Conservation (phyloP, 2,329 filamentous ascomycete genomes). For the Pezicula neosporulosa region DNA sequence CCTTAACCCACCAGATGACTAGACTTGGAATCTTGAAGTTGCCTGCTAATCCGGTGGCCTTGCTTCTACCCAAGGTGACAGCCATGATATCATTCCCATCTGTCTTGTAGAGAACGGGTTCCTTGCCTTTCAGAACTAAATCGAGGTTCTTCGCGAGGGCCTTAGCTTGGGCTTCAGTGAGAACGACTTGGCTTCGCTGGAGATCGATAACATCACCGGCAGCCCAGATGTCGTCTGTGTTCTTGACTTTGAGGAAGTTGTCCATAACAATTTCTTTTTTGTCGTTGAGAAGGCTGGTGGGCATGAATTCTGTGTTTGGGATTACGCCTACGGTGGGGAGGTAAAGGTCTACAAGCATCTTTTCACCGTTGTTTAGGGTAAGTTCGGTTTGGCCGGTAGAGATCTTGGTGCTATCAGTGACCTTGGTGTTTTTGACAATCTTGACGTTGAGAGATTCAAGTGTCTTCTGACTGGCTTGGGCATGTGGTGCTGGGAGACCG, state of each 20-base stretch:
- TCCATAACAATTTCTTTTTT: slow-evolving; percentile 46
- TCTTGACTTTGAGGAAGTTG: slow-evolving; percentile 45
- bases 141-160: slow-evolving; percentile 23
- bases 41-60: slow-evolving; percentile 18
- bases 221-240: slow-evolving; percentile 28
- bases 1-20: slow-evolving; percentile 18
- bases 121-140: slow-evolving; percentile 17
- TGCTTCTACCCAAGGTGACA: slow-evolving; percentile 21
- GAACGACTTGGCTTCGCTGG: slow-evolving; percentile 17
- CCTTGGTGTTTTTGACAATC: slow-evolving; percentile 39
- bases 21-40: slow-evolving; percentile 21
- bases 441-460: slow-evolving; percentile 51
- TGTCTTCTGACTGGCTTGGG: slow-evolving; percentile 38
- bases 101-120: slow-evolving; percentile 16
- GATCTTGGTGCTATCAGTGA: slow-evolving; percentile 31
- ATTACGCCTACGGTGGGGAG: slow-evolving; percentile 51
- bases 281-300: slow-evolving; percentile 39
- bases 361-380: slow-evolving; percentile 41
- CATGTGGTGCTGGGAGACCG: slow-evolving; percentile 10
- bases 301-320: slow-evolving; percentile 53
- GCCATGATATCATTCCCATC: slow-evolving; percentile 18
- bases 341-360: slow-evolving; percentile 50
- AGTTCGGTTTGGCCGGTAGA: slow-evolving; percentile 46
- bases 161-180: slow-evolving; percentile 8
- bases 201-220: slow-evolving; percentile 21